Conservation (phyloP, 73 alveolate genomes). For the Stentor roeselii region DNA sequence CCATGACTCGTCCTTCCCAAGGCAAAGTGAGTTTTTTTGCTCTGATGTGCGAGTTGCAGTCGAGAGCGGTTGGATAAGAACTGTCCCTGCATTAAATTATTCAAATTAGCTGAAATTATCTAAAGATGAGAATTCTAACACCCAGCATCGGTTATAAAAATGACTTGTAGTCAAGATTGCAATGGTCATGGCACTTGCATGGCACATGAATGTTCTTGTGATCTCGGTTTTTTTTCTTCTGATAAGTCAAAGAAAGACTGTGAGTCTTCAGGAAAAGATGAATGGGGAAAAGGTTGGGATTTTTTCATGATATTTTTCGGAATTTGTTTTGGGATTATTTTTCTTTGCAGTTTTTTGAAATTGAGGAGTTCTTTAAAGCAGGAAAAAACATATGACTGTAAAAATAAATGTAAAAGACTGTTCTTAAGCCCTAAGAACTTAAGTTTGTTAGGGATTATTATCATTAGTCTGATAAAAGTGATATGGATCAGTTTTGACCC, state of each 20-base stretch:
- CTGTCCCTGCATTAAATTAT: constrained; percentile 21
- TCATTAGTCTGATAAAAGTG: neutral
- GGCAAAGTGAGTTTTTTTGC: constrained; percentile 2
- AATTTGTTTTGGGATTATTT: neutral
- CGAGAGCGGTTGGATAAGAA: neutral
- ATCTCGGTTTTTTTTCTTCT: constrained; percentile 8
- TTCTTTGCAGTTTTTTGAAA: neutral
- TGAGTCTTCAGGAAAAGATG: neutral
- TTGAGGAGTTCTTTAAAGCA: neutral
- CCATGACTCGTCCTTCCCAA: neutral
- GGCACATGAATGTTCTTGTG: neutral
- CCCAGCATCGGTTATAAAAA: too few species aligned
- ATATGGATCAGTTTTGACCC: constrained; percentile 20
- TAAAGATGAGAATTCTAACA: too few species aligned
- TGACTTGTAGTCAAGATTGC: neutral
- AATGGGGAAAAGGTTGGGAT: neutral
- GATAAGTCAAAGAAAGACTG: neutral
- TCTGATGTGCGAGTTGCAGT: constrained; percentile 10
- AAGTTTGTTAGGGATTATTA: neutral
- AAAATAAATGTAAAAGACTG: neutral
- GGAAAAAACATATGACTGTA: neutral
- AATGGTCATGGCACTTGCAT: constrained; percentile 17
- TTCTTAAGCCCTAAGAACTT: constrained; percentile 9
- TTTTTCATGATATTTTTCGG: neutral
- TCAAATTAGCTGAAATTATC: too few species aligned